Percentiles rank a stretch among this genome's conserved stretches.
phyloP scores from a whole-genome alignment of 2,329 filamentous ascomycete genomes.

The Sporothrix brasiliensis region DNA sequence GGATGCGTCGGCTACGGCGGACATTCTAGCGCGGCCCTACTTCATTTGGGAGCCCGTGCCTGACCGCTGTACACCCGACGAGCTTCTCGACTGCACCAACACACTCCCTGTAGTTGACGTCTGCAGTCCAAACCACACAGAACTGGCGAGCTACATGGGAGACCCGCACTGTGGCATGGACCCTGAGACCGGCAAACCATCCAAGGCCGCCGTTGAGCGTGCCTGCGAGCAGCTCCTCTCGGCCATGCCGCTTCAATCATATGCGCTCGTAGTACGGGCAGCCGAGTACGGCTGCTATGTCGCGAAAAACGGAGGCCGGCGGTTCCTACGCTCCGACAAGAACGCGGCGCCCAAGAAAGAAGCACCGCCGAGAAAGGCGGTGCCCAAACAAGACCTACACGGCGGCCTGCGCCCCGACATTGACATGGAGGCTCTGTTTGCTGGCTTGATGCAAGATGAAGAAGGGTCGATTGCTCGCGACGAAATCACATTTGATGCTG shows the following conservation, averaged over 20 bases:
- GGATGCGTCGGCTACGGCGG: not conserved
- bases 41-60: slow-evolving; percentile 97
- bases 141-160: slow-evolving; percentile 85
- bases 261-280: slow-evolving; percentile 68
- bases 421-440: slow-evolving; percentile 65
- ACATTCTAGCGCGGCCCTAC: slow-evolving; percentile 56
- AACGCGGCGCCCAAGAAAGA: slow-evolving; percentile 35
- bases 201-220: slow-evolving; percentile 57
- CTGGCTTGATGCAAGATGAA: slow-evolving; percentile 58
- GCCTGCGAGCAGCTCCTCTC: slow-evolving; percentile 65
- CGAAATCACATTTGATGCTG: slow-evolving; percentile 64
- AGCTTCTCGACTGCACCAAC: slow-evolving; percentile 66
- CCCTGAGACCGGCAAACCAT: slow-evolving; percentile 58
- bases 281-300: slow-evolving; percentile 73
- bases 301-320: slow-evolving; percentile 59
- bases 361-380: slow-evolving; percentile 30
- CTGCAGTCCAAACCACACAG: slow-evolving; percentile 80
- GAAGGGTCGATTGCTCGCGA: slow-evolving; percentile 59
- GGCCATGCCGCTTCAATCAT: slow-evolving; percentile 66
- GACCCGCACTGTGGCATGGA: slow-evolving; percentile 57
- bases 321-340: slow-evolving; percentile 41
- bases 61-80: slow-evolving; percentile 75
- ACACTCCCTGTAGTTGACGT: slow-evolving; percentile 64
- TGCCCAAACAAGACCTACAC: slow-evolving; percentile 51
- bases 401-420: slow-evolving; percentile 62